Base-by-base conservation (phyloP, 768 basidiomycete species). In the Hypsizygus marmoreus region DNA sequence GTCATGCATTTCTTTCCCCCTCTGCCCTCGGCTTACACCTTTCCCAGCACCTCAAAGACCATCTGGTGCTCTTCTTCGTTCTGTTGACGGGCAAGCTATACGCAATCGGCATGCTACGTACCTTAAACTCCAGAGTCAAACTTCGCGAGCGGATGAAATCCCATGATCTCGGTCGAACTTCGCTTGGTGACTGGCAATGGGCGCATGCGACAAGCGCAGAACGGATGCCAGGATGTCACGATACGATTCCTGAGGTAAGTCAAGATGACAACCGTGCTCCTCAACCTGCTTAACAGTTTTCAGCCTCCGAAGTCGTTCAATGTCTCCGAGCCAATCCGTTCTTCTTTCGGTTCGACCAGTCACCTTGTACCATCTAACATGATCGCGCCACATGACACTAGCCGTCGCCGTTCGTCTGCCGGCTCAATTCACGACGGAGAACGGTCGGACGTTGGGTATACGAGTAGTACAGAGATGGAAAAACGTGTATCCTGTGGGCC, bases 41-140 rank as follows among this genome's bases (percentile, higher is more conserved):
- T 42, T 22, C 17, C 25, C 45, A 70, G 70, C 47, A 62, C 34
- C 43, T 55, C n/a, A 52, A 63, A 13, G 66, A 70, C 43, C 67
- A 74, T 50, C 62, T 79, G 6, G 69, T 75, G 24, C 55, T 79
- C 4, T 71, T 79, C 51, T 79, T 80, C 54, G 63, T 73, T 25
- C 56, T 79, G 13, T 58, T 76, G 37, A 75, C 76, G 3, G 77
- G 77, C 28, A 80, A 80, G 54, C 64, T 80, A 46, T 79, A 74
- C 33, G 53, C 63, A 4, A 64, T 73, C 31, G 73, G 71, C 9
- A 62, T 72, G 56, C 55, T 73, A 28, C 67, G 69, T 17, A 69
- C 69, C 1, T 56, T 74, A 26, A 73, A 71, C 43, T 64, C 66
- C 8, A 58, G 71, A 16, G 52, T 51, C 20, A 64, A 59, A 37